Evolutionary conservation across 2,329 filamentous ascomycete genomes (phyloP).

Genomic region (Sclerotinia minor): DNA sequence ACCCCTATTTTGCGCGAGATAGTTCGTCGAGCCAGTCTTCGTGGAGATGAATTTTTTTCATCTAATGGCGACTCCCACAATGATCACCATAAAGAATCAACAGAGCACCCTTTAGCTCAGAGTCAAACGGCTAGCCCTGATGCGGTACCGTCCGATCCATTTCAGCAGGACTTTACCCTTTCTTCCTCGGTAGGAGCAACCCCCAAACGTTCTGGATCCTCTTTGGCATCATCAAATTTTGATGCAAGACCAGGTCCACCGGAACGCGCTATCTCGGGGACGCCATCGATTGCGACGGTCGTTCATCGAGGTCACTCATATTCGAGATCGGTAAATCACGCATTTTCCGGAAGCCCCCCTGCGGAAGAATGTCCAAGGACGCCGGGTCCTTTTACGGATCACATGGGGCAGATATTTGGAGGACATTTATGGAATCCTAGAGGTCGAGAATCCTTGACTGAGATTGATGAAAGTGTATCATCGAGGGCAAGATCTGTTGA

Average conservation of each 20-base stretch:
- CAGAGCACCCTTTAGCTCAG: constrained; percentile 70
- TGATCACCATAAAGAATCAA: constrained; percentile 44
- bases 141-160: not conserved
- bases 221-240: constrained; percentile 43
- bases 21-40: constrained; percentile 54
- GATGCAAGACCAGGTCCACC: constrained; percentile 44
- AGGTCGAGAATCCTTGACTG: constrained; percentile 31
- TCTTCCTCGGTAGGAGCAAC: constrained; percentile 17
- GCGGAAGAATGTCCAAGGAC: constrained; percentile 28
- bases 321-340: constrained; percentile 43
- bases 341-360: constrained; percentile 21
- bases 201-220: constrained; percentile 19
- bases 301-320: constrained; percentile 39
- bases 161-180: constrained; percentile 14
- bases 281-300: constrained; percentile 40
- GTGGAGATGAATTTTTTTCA: constrained; percentile 59
- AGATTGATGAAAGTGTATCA: constrained; percentile 48
- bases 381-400: constrained; percentile 37
- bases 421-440: constrained; percentile 33
- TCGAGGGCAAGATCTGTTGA: constrained; percentile 65
- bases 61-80: constrained; percentile 44
- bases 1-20: constrained; percentile 42
- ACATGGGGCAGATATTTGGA: constrained; percentile 35
- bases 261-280: constrained; percentile 40
- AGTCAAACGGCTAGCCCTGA: constrained; percentile 18